These are phyloP conservation scores for Colletotrichum liaoningense DNA, from an alignment of 2,329 filamentous ascomycete species.

Conservation along the genomic window DNA sequence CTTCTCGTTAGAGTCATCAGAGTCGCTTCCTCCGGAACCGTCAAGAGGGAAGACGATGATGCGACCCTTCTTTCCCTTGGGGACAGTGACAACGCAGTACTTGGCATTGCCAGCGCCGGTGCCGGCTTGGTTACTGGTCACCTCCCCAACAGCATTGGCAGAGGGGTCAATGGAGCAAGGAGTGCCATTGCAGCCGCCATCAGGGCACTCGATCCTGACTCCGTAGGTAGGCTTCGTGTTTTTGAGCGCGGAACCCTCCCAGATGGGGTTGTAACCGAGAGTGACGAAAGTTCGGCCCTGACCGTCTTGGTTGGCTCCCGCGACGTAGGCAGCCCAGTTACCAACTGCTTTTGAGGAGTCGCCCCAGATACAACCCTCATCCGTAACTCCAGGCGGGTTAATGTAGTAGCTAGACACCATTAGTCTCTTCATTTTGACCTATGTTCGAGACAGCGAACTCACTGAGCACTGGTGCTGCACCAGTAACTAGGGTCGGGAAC, in stretches of 20 bases:
- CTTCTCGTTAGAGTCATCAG: slow-evolving; percentile 22
- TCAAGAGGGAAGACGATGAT: slow-evolving; percentile 71
- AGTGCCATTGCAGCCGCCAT: slow-evolving; percentile 75
- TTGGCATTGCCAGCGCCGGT: slow-evolving; percentile 74
- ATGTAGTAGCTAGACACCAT: slow-evolving; percentile 72
- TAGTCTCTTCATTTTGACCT: neutral
- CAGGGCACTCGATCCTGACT: slow-evolving; percentile 76
- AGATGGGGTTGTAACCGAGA: slow-evolving; percentile 83
- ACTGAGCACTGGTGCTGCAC: slow-evolving; percentile 80
- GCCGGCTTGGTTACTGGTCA: slow-evolving; percentile 65
- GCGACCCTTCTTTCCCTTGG: slow-evolving; percentile 73
- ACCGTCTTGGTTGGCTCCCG: slow-evolving; percentile 76
- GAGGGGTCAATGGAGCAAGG: slow-evolving; percentile 78
- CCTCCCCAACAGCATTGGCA: slow-evolving; percentile 64
- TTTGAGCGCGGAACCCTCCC: slow-evolving; percentile 65
- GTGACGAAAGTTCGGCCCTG: slow-evolving; percentile 78
- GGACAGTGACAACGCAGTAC: slow-evolving; percentile 83
- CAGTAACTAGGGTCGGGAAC: slow-evolving; percentile 79
- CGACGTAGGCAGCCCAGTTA: slow-evolving; percentile 83
- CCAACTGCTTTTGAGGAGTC: slow-evolving; percentile 70
- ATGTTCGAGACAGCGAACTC: slow-evolving; percentile 49
- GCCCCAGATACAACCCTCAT: slow-evolving; percentile 79
- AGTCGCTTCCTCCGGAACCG: slow-evolving; percentile 49
- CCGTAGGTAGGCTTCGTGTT: slow-evolving; percentile 73
- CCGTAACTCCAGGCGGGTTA: slow-evolving; percentile 76